Base-by-base conservation (phyloP, 441 rosid species). In the Brassica balearica region DNA sequence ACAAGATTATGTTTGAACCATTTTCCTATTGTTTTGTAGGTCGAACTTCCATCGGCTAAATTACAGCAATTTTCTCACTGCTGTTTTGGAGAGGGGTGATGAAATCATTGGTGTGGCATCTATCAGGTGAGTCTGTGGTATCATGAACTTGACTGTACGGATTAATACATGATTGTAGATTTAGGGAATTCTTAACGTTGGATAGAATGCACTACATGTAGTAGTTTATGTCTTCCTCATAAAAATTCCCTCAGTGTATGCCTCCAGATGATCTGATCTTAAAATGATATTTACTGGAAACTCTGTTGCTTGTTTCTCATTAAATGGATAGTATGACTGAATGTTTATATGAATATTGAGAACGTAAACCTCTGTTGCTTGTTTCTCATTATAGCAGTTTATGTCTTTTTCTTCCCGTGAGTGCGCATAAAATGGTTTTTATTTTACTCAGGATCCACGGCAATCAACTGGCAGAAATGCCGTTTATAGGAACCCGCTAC, bases 391-490 rank as follows among this genome's bases (percentile, higher is more conserved):
- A 19, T 19, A 19, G 19, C 19, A 19, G 19, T 19, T 19, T 19
- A 19, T 19, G 19, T 19, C 19, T 19, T 19, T 19, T 19, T 19
- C 19, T 19, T 19, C 0, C 19, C 19, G 19, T 64, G 71, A 22
- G 10, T 36, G 43, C 10, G 43, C 10, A 34, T 15, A 15, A 15
- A 15, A 15, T 15, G 17, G 17, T 19, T 19, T 25, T 25, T 25
- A 25, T 25, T 65, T 67, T 48, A 64, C 75, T 78, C 78, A 96
- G 99, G 90, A 89, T 96, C 55, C 99, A 87, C 27, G 99, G 98
- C 58, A 90, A 87, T 67, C 79, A 80, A 63, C 84, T 94, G 68
- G 99, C 99, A 65, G 99, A 96, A 89, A 96, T 96, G 99, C 99
- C 99, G 48, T 96, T 91, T 80, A 94, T 96, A 75, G 97, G 97